Conservation (phyloP, 148 eudicot genomes). For the Chenopodium quinoa region DNA sequence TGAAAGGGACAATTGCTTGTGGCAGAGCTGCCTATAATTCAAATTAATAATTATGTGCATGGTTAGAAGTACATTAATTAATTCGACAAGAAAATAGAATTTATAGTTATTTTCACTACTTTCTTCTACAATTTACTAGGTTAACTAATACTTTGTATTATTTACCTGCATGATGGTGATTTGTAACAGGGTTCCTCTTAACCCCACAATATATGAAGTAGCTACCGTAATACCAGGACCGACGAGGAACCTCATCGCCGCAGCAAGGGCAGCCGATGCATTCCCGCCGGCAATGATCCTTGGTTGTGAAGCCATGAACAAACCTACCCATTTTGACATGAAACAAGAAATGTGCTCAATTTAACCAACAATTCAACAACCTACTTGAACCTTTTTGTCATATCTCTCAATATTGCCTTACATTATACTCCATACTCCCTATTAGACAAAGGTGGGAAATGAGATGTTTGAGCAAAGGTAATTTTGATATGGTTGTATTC, state of each 20-base stretch:
- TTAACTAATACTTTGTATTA: neutral
- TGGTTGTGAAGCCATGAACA: slow-evolving; percentile 81
- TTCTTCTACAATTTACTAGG: neutral
- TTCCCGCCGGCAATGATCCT: slow-evolving; percentile 75
- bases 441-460: too few relatives aligned
- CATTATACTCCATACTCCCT: too few relatives aligned
- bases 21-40: slow-evolving; percentile 32
- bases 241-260: slow-evolving; percentile 57
- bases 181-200: slow-evolving; percentile 57
- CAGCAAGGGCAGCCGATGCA: slow-evolving; percentile 54
- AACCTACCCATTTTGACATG: slow-evolving; percentile 38
- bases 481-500: too few relatives aligned
- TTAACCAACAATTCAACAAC: too few relatives aligned
- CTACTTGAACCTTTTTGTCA: too few relatives aligned
- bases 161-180: slow-evolving; percentile 75
- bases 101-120: too few relatives aligned
- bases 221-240: slow-evolving; percentile 82
- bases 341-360: neutral
- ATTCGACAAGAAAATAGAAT: too few relatives aligned
- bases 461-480: too few relatives aligned
- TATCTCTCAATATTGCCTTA: too few relatives aligned
- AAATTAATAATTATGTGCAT: neutral
- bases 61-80: neutral
- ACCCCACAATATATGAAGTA: slow-evolving; percentile 56
- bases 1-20: slow-evolving; percentile 34